Base-by-base conservation (phyloP, 2,329 filamentous ascomycete species). In the Fusarium humuli region DNA sequence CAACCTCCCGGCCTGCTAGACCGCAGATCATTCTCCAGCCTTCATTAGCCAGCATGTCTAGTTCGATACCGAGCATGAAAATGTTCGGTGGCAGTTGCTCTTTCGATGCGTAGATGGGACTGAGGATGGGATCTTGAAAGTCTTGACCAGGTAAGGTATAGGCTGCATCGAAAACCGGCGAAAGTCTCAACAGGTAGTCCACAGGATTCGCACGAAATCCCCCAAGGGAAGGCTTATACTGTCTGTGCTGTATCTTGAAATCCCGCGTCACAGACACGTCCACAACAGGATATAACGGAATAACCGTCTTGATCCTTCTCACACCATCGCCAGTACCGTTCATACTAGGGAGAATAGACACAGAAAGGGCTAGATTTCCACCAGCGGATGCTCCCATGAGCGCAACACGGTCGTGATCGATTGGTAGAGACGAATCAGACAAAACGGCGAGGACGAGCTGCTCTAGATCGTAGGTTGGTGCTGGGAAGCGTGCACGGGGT, bases 31-130 rank as follows among this genome's bases (percentile, higher is more conserved):
- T 70, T 7, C 67, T 70, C 56, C 52, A 62, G 2, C 27, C 27
- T 6, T 70, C 67, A 3, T 58, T 58, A 3, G 42, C 47, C 0
- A 69, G 29, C 67, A 70, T 70, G 2, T 69, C 67, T 3, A 69
- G 56, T n/a, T 69, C 67, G 13, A 44, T 44, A 3, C n/a, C 56
- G 0, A 70, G 46, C 5, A 69, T 25, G 8, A 69, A 69, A 0
- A 69, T 30, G 13, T 58, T 47, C 1, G 48, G 44, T 2, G 67
- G 66, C 0, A 69, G 16, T 4, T 14, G 7, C 6, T 67, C 66
- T 7, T 45, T 67, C 2, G 48, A 10, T 0, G 66, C 52, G 6
- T 52, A 69, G 18, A 69, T 58, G 2, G 66, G 67, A 22, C 67
- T 69, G 2, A 69, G 12, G 3, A 57, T 23, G 2, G 67, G 61